Percentiles rank a stretch among this genome's conserved stretches.
Conservation (phyloP, 371 early-diverging fungal species). For the Rhizomucor miehei region DNA sequence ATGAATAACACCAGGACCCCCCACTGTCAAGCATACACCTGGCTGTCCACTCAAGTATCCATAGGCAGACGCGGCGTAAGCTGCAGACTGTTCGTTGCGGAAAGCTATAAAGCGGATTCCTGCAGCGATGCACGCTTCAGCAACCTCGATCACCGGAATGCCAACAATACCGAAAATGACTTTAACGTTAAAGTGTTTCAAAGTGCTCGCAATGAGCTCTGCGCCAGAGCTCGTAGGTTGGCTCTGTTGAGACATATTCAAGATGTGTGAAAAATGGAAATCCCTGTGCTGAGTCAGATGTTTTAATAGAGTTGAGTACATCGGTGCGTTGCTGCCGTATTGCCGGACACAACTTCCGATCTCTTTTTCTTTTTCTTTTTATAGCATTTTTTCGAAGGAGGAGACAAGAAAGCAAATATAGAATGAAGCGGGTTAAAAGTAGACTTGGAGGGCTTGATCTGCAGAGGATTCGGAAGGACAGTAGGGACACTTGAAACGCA, state of each 20-base stretch:
- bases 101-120: constrained; percentile 77
- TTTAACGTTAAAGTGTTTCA: constrained; percentile 62
- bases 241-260: not conserved
- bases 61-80: constrained; percentile 74
- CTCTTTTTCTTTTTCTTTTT: too few species aligned
- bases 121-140: constrained; percentile 68
- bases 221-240: constrained; percentile 48
- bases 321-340: too few species aligned
- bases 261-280: constrained; percentile 9
- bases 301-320: too few species aligned
- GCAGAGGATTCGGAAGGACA: constrained; percentile 87
- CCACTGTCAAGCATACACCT: constrained; percentile 76
- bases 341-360: too few species aligned
- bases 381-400: too few species aligned
- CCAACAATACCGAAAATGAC: constrained; percentile 86
- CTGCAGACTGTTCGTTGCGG: constrained; percentile 79
- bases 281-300: too few species aligned
- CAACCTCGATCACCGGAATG: constrained; percentile 75
- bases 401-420: not conserved
- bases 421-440: constrained; percentile 56
- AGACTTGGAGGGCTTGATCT: constrained; percentile 73
- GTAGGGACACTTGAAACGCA: constrained; percentile 94
- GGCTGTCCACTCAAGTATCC: constrained; percentile 68
- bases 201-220: constrained; percentile 55
- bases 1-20: constrained; percentile 82